These are phyloP conservation scores for Aspergillus wentii DNA, from an alignment of 495 filamentous ascomycete genomes.

Conservation along the genomic window DNA sequence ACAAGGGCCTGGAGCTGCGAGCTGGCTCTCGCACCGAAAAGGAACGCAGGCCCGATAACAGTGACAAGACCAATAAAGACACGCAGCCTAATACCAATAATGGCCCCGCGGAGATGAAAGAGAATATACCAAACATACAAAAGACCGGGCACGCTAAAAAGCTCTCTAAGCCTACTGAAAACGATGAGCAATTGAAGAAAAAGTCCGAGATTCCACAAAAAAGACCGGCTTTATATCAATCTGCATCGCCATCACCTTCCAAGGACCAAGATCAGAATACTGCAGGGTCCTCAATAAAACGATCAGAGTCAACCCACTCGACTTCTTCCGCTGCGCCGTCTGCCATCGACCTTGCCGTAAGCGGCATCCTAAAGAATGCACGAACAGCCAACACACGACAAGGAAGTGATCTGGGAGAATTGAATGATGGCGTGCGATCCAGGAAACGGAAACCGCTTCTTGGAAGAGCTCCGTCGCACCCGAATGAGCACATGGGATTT, in stretches of 20 bases:
- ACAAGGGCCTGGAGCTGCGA: slow-evolving; percentile 15
- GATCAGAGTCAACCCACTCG: slow-evolving; percentile 11
- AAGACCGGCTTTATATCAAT: slow-evolving; percentile 23
- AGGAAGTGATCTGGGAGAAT: slow-evolving; percentile 11
- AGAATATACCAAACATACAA: neutral
- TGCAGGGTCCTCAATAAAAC: slow-evolving; percentile 9
- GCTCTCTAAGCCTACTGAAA: neutral
- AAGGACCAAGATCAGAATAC: slow-evolving; percentile 6
- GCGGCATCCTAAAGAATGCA: slow-evolving; percentile 36
- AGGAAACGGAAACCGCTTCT: slow-evolving; percentile 39
- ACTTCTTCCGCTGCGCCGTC: slow-evolving; percentile 16
- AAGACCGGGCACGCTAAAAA: neutral
- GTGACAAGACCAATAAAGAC: slow-evolving; percentile 1
- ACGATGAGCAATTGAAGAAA: slow-evolving; percentile 1
- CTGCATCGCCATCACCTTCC: slow-evolving; percentile 21
- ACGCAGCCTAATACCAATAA: slow-evolving; percentile 1
- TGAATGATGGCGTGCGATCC: slow-evolving; percentile 7
- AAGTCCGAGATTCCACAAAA: slow-evolving; percentile 4
- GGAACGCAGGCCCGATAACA: slow-evolving; percentile 5
- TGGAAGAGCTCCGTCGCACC: slow-evolving; percentile 42
- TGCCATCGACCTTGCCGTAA: slow-evolving; percentile 34
- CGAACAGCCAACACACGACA: slow-evolving; percentile 32
- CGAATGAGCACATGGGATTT: slow-evolving; percentile 12
- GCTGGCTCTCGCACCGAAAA: slow-evolving; percentile 12
- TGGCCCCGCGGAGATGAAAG: neutral